Base-by-base conservation (phyloP, 2,329 filamentous ascomycete genomes). In the Stachybotrys elegans region DNA sequence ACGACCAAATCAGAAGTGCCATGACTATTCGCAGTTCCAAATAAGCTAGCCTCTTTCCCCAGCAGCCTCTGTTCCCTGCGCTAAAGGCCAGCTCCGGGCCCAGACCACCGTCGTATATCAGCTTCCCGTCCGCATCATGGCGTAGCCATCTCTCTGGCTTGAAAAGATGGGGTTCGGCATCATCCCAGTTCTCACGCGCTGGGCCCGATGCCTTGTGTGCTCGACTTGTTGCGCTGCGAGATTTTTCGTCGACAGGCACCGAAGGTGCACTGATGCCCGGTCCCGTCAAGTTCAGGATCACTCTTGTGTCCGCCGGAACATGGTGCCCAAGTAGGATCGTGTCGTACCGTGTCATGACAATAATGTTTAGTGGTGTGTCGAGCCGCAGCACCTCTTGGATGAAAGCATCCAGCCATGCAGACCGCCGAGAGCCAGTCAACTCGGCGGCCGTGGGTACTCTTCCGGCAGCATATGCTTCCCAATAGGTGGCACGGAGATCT, bases 301-400 rank as follows among this genome's bases (percentile, higher is more conserved):
- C 43, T 3, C 48, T 44, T 1, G 58, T 61, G 19, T 54, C 60
- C 42, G 49, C 52, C 14, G 58, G 58, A 13, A 62, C 40, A 6
- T 23, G 36, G 23, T 47, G 47, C 2, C 58, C 59, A 9, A 62
- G 45, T 0, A 61, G 45, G 2, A 46, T 45, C 5, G 56, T 57
- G 23, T 63, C 59, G 16, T 42, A 27, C 25, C 42, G 32, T 2
- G 60, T 52, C 22, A 22, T 22, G 13, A 48, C 41, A 8, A 58
- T 53, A 13, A 60, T 42, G 5, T 54, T 45, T 8, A 53, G 45
- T 2, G 57, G 54, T 32, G 48, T 49, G n/a, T 51, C 48, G 14
- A 50, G 45, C 1, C 63, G 59, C 12, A 63, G 48, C 1, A 53
- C 48, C 45, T 66, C 60, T 44, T 62, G 54, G 34, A 62, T 47